A percentile compares a stretch with the other conserved stretches of the same genome.
These are phyloP conservation scores for Metschnikowia lunata DNA, from an alignment of 805 yeast genomes.

Conservation along the genomic window DNA sequence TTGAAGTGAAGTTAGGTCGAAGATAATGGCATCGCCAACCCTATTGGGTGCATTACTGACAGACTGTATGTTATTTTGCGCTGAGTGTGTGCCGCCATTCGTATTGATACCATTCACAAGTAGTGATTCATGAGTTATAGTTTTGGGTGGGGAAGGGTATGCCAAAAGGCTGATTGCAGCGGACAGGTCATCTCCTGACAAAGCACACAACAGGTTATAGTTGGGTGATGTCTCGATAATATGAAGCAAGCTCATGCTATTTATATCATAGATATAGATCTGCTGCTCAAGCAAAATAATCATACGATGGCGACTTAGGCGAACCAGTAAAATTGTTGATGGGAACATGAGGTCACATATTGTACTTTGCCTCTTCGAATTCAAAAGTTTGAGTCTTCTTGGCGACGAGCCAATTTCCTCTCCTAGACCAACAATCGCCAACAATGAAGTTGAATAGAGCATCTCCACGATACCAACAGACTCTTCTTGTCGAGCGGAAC, in stretches of 20 bases:
- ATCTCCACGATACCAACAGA: slow-evolving; percentile 76
- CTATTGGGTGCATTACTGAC: slow-evolving; percentile 41
- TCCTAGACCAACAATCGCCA: slow-evolving; percentile 79
- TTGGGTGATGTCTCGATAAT: slow-evolving; percentile 44
- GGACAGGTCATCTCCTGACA: slow-evolving; percentile 39
- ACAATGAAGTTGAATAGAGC: slow-evolving; percentile 83
- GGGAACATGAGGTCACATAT: slow-evolving; percentile 44
- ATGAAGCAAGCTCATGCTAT: slow-evolving; percentile 39
- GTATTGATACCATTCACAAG: slow-evolving; percentile 38
- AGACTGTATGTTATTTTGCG: slow-evolving; percentile 36
- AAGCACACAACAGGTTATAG: slow-evolving; percentile 52
- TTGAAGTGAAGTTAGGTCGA: slow-evolving; percentile 67
- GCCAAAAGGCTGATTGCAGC: slow-evolving; percentile 53
- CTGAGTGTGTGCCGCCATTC: slow-evolving; percentile 38
- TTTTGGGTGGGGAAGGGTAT: slow-evolving; percentile 73
- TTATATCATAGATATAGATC: slow-evolving; percentile 40
- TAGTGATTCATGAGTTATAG: slow-evolving; percentile 40
- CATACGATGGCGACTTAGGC: slow-evolving; percentile 30
- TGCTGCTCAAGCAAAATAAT: slow-evolving; percentile 41
- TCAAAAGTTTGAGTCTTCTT: slow-evolving; percentile 75
- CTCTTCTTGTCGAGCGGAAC: slow-evolving; percentile 36
- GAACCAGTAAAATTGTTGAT: slow-evolving; percentile 36
- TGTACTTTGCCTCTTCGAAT: slow-evolving; percentile 62
- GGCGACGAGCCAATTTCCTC: slow-evolving; percentile 70
- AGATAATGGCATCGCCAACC: slow-evolving; percentile 72